Conservation (phyloP, 805 yeast genomes). For the Cyberlindnera samutprakarnensis region DNA sequence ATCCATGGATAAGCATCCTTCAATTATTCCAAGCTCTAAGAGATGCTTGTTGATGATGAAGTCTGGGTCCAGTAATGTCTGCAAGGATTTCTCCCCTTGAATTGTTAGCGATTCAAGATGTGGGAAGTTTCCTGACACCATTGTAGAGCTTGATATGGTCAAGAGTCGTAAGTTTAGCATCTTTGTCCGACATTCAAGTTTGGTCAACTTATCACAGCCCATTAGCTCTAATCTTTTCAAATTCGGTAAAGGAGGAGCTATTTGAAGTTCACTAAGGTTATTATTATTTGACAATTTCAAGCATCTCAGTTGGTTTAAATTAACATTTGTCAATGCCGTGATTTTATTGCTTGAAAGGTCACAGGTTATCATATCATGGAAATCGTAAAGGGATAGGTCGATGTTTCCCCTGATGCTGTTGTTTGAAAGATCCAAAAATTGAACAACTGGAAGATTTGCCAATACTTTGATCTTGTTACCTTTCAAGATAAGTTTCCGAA, state of each 20-base stretch:
- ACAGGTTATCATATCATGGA: constrained; percentile 13
- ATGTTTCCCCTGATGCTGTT: constrained; percentile 24
- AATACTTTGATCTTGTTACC: background rate
- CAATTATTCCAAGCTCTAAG: constrained; percentile 1
- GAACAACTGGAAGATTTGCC: constrained; percentile 19
- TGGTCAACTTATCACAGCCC: background rate
- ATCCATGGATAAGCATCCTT: background rate
- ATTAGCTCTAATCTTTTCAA: constrained; percentile 2
- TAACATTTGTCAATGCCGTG: constrained; percentile 2
- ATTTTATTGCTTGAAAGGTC: constrained; percentile 12
- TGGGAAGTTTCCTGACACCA: background rate
- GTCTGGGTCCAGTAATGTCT: background rate
- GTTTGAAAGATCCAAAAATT: constrained; percentile 26
- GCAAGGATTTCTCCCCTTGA: background rate
- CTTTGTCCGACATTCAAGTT: background rate
- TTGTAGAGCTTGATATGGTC: background rate
- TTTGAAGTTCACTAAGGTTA: constrained; percentile 3
- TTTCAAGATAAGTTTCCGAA: constrained; percentile 13
- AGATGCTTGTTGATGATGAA: constrained; percentile 1
- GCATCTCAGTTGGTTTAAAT: constrained; percentile 11
- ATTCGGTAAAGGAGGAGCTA: background rate
- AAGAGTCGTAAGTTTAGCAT: background rate
- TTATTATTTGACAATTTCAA: constrained; percentile 12
- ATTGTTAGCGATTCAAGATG: constrained; percentile 1
- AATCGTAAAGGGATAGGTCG: constrained; percentile 4